These are phyloP conservation scores for Chalaropsis ovoidea DNA, from an alignment of 2,329 filamentous ascomycete genomes.

Conservation along the genomic window DNA sequence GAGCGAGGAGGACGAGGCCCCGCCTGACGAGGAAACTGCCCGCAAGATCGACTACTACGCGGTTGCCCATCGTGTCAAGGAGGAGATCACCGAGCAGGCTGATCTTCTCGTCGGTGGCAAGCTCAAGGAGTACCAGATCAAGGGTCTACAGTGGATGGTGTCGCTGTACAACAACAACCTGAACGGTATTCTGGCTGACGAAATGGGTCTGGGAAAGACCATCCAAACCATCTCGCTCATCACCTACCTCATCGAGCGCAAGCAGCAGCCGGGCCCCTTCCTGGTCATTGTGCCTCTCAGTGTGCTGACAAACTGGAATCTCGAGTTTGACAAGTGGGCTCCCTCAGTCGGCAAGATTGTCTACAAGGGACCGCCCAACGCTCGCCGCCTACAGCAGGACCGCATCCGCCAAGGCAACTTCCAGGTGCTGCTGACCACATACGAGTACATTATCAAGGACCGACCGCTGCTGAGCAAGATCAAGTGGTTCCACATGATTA, in stretches of 20 bases:
- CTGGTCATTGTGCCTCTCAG: conserved; percentile 93
- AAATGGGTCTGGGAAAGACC: conserved; percentile 99
- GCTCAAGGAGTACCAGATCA: conserved; percentile 95
- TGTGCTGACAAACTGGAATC: conserved; percentile 96
- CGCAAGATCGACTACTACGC: conserved; percentile 97
- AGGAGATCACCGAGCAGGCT: conserved; percentile 78
- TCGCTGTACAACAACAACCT: conserved; percentile 99
- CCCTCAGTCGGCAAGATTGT: conserved; percentile 77
- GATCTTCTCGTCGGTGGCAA: conserved; percentile 79
- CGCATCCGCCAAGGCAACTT: conserved; percentile 91
- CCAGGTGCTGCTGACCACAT: conserved; percentile 92
- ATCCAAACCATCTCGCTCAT: conserved; percentile 98
- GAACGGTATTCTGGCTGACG: conserved; percentile 95
- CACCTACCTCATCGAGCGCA: conserved; percentile 93
- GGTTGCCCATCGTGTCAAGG: conserved; percentile 89
- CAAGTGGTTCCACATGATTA: conserved; percentile 99
- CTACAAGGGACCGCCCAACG: conserved; percentile 88
- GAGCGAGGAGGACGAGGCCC: conserved; percentile 52
- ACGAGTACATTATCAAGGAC: conserved; percentile 99
- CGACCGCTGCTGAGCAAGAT: conserved; percentile 91
- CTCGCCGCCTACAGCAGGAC: conserved; percentile 81
- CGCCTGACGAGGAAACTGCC: conserved; percentile 57
- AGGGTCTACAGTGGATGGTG: conserved; percentile 99
- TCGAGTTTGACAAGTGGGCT: conserved; percentile 98
- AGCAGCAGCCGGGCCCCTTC: conserved; percentile 83